Base-by-base conservation (phyloP, 129 eudicot genomes). In the Helianthus tuberosus region DNA sequence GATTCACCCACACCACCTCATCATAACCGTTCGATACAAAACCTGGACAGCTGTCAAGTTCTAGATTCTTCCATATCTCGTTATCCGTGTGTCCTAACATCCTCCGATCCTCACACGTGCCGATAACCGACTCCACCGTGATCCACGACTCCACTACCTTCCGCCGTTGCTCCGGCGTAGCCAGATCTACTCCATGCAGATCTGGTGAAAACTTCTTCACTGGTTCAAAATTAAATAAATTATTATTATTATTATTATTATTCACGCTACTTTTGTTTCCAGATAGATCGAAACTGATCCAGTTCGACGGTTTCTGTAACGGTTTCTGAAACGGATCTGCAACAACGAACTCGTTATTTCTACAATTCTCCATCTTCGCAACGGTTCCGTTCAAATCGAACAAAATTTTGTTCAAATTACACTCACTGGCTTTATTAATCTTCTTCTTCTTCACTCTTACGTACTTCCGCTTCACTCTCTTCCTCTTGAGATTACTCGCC, bases 31-130 rank as follows among this genome's bases (percentile, higher is more conserved):
- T 88, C 5, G 93, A 90, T 35, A 87, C 74, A 49, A 90, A 84
- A 51, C 89, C 91, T 25, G 96, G 96, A 81, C 96, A 87, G 76
- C 84, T 83, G 82, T 90, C 96, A 16, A 38, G 50, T 49, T 85
- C 87, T 48, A 90, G 81, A 83, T 80, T 74, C 82, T 14, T 79
- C 77, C 80, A 53, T 62, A 73, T 85, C 84, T 90, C 96, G 48
- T 12, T 81, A 69, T 90, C 96, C 39, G 87, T 73, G 57, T 77
- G 9, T 32, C 91, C 96, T 50, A 87, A 49, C 64, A 80, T 44
- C 52, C 79, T 71, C 55, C 73, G 77, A 16, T 81, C 84, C 36
- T 57, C 88, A 32, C 80, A 83, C 58, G 79, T 66, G 41, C 79
- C 89, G 0, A 83, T 90, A 53, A 85, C 81, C n/a, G 81, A 68